Conservation (phyloP, 2,329 filamentous ascomycete species). For the Purpureocillium takamizusanense region DNA sequence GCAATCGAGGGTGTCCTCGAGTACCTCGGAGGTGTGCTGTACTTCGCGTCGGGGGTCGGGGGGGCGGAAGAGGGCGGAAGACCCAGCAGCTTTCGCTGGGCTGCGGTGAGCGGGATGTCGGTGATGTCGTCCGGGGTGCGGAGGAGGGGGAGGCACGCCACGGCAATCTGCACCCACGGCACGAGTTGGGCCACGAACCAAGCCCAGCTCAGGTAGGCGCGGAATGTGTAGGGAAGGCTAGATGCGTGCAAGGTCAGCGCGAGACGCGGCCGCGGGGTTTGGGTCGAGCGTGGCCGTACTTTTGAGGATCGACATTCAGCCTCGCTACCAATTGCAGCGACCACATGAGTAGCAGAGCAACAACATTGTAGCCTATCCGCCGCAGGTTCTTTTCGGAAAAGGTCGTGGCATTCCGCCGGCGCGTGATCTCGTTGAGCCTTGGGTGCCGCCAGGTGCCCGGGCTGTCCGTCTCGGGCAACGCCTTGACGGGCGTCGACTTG, state of each 20-base stretch:
- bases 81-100: constrained; percentile 74
- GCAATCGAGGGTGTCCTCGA: constrained; percentile 61
- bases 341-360: constrained; percentile 32
- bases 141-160: constrained; percentile 65
- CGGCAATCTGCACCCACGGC: constrained; percentile 60
- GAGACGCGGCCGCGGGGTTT: too few relatives aligned
- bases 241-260: neutral
- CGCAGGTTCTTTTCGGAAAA: constrained; percentile 73
- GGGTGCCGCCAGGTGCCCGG: constrained; percentile 89
- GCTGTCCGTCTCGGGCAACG: constrained; percentile 34
- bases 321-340: constrained; percentile 22
- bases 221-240: constrained; percentile 23
- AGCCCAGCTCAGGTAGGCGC: constrained; percentile 30
- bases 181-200: constrained; percentile 43
- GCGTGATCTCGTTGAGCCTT: constrained; percentile 75
- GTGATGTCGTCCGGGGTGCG: constrained; percentile 65
- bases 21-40: constrained; percentile 82
- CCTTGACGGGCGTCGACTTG: constrained; percentile 31
- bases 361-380: constrained; percentile 59
- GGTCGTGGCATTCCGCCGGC: constrained; percentile 65
- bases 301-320: constrained; percentile 24
- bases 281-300: constrained; percentile 19
- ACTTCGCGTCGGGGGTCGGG: constrained; percentile 59
- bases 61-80: constrained; percentile 57
- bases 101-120: constrained; percentile 75